Conservation (phyloP, 108 stramenopile genomes). For the Cyclotella atomus region DNA sequence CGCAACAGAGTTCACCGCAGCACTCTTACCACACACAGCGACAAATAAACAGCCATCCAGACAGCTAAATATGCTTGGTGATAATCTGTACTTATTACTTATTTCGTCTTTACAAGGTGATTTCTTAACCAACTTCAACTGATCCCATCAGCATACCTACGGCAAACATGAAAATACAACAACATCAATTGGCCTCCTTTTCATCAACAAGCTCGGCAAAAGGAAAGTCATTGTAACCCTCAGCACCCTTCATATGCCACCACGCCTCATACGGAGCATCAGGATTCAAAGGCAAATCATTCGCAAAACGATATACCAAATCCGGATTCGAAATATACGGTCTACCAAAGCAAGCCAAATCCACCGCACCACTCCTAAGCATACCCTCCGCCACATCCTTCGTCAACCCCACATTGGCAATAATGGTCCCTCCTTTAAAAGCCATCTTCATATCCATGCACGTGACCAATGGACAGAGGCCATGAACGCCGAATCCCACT, state of each 20-base stretch:
- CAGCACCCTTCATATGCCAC: constrained; percentile 53
- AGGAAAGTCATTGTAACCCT: constrained; percentile 79
- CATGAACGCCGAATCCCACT: constrained; percentile 72
- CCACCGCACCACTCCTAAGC: constrained; percentile 59
- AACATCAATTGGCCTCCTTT: background rate
- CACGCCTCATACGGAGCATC: constrained; percentile 49
- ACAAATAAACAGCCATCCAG: too few species aligned
- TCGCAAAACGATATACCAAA: constrained; percentile 61
- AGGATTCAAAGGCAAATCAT: constrained; percentile 55
- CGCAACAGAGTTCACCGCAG: too few species aligned
- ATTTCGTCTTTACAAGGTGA: too few species aligned
- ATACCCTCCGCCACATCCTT: constrained; percentile 68
- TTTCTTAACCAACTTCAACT: too few species aligned
- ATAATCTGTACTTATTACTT: too few species aligned
- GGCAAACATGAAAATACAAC: too few species aligned
- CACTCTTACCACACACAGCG: too few species aligned
- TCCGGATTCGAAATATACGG: constrained; percentile 84
- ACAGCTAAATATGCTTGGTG: too few species aligned
- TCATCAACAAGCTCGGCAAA: background rate
- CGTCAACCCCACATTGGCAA: constrained; percentile 70
- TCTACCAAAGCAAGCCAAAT: constrained; percentile 72
- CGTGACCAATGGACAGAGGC: constrained; percentile 44
- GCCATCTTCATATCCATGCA: constrained; percentile 39
- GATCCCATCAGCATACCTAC: too few species aligned
- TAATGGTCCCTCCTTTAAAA: constrained; percentile 66